A percentile compares a stretch with the other conserved stretches of the same genome.
These are phyloP conservation scores for Choanephora cucurbitarum DNA, from an alignment of 371 early-diverging fungal genomes.

Conservation along the genomic window DNA sequence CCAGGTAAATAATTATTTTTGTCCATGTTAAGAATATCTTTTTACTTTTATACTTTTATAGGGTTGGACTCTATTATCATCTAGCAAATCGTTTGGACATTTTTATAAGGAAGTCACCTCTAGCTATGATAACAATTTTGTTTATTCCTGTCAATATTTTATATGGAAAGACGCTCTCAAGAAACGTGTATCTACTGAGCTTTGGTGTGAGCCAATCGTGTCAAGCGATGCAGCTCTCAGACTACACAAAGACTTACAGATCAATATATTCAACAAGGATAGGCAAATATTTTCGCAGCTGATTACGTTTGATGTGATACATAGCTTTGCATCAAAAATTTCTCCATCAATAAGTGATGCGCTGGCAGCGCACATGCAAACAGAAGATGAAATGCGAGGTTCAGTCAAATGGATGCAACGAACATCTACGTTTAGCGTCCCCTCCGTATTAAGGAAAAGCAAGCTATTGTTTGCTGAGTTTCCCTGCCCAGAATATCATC, in stretches of 20 bases:
- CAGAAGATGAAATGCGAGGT: slow-evolving; percentile 19
- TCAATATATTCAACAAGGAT: slow-evolving; percentile 53
- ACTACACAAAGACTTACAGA: slow-evolving; percentile 30
- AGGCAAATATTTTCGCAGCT: slow-evolving; percentile 58
- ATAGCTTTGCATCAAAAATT: slow-evolving; percentile 48
- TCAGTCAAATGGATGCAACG: slow-evolving; percentile 24
- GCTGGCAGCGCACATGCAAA: slow-evolving; percentile 2
- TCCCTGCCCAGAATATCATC: slow-evolving; percentile 39
- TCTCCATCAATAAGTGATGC: slow-evolving; percentile 9
- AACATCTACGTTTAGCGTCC: slow-evolving; percentile 37
- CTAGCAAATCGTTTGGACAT: slow-evolving; percentile 50
- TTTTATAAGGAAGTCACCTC: slow-evolving; percentile 63
- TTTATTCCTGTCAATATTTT: slow-evolving; percentile 64
- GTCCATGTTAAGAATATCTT: background rate
- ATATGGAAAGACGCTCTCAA: slow-evolving; percentile 57
- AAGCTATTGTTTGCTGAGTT: slow-evolving; percentile 44
- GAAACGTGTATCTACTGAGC: slow-evolving; percentile 62
- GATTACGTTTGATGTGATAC: slow-evolving; percentile 73
- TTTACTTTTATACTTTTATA: slow-evolving; percentile 5
- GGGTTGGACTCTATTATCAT: slow-evolving; percentile 58
- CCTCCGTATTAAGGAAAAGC: slow-evolving; percentile 42
- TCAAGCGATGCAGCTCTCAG: slow-evolving; percentile 8
- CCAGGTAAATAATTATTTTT: slow-evolving; percentile 38
- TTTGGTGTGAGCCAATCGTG: slow-evolving; percentile 73
- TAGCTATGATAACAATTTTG: background rate